Conservation (phyloP, 1,284 basidiomycete species). For the Pseudozyma thailandica region DNA sequence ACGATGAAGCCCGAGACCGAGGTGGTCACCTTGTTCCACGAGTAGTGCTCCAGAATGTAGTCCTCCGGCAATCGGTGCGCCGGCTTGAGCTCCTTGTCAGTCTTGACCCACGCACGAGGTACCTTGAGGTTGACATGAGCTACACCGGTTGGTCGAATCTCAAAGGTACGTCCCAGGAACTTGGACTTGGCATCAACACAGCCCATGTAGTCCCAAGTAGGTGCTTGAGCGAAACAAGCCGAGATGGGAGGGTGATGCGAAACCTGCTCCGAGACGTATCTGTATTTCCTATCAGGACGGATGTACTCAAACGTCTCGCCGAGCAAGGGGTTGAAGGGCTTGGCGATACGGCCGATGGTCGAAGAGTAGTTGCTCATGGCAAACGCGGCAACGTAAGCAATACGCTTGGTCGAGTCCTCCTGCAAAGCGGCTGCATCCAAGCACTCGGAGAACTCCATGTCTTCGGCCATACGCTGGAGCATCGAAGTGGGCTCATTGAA, state of each 20-base stretch:
- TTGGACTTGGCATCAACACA: conserved; percentile 67
- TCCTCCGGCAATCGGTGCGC: conserved; percentile 16
- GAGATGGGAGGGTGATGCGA: conserved; percentile 96
- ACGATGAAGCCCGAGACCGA: conserved; percentile 85
- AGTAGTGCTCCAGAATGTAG: conserved; percentile 76
- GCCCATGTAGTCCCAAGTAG: conserved; percentile 89
- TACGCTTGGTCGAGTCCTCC: conserved; percentile 80
- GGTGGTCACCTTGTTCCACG: conserved; percentile 81
- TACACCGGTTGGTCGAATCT: conserved; percentile 92
- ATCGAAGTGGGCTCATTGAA: conserved; percentile 85
- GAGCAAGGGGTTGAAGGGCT: conserved; percentile 70
- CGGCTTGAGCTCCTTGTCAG: conserved; percentile 41
- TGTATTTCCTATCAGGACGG: conserved; percentile 78
- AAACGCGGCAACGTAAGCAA: conserved; percentile 94
- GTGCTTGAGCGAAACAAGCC: conserved; percentile 87
- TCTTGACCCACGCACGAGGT: conserved; percentile 42
- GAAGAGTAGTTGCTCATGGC: conserved; percentile 98
- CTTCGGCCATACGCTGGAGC: conserved; percentile 76
- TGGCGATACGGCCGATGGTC: conserved; percentile 75
- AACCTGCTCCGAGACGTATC: conserved; percentile 94
- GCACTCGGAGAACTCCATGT: conserved; percentile 67
- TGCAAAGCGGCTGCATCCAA: conserved; percentile 84
- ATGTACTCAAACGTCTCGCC: conserved; percentile 96
- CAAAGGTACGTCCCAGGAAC: conserved; percentile 84
- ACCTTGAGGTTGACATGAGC: conserved; percentile 88